A percentile compares a stretch with the other conserved stretches of the same genome.
These are phyloP conservation scores for Bacterosira constricta DNA, from an alignment of 108 stramenopile species.

Conservation along the genomic window DNA sequence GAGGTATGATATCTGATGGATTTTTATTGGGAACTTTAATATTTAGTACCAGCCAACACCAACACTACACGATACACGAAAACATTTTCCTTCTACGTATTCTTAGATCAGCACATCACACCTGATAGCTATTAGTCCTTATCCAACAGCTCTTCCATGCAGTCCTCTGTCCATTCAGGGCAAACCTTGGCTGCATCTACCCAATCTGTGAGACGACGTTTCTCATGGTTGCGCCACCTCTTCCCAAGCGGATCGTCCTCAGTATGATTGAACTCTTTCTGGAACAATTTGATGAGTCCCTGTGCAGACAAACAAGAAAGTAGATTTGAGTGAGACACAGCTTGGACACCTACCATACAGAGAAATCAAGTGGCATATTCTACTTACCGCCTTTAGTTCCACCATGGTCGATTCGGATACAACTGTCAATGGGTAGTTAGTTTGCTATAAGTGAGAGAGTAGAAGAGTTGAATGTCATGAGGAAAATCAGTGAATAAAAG, in stretches of 20 bases:
- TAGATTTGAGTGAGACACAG: neutral
- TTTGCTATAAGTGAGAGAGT: neutral
- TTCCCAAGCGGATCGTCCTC: constrained; percentile 1
- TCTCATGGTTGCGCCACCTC: constrained; percentile 6
- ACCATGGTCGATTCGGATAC: constrained; percentile 3
- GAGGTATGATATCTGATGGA: too few relatives aligned
- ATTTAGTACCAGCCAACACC: too few relatives aligned
- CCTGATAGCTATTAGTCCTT: too few relatives aligned
- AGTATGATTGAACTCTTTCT: constrained; percentile 1
- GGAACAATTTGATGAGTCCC: constrained; percentile 4
- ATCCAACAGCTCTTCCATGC: neutral
- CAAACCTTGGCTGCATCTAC: neutral
- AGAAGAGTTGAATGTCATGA: neutral
- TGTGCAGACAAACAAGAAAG: neutral
- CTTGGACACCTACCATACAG: neutral
- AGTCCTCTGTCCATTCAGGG: constrained; percentile 8
- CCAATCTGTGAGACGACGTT: constrained; percentile 5
- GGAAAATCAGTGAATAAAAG: neutral
- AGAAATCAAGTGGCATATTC: neutral
- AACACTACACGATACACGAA: too few relatives aligned
- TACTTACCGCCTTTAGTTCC: neutral
- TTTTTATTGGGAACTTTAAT: too few relatives aligned
- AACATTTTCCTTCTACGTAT: too few relatives aligned
- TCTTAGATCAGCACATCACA: too few relatives aligned
- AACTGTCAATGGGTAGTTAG: neutral